These are phyloP conservation scores for Salinomyces thailandicus DNA, from an alignment of 2,329 filamentous ascomycete genomes.

Conservation along the genomic window DNA sequence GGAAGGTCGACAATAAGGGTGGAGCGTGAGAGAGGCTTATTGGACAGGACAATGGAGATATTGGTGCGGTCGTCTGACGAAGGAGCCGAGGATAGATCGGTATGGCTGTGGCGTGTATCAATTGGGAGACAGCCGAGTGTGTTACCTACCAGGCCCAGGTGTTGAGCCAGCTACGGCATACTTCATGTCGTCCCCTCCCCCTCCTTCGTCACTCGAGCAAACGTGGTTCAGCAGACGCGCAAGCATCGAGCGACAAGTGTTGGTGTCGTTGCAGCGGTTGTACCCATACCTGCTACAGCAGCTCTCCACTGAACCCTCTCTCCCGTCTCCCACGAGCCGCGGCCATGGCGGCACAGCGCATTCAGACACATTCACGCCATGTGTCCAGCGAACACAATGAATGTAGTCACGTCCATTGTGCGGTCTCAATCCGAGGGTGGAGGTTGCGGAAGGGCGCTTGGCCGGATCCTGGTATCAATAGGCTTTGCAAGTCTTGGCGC, in stretches of 20 bases:
- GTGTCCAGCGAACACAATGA: background rate
- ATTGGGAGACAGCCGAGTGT: background rate
- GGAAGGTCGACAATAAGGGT: conserved; percentile 1
- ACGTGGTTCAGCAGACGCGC: too few relatives aligned
- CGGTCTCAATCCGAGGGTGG: too few relatives aligned
- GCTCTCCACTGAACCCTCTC: background rate
- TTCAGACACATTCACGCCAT: background rate
- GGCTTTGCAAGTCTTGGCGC: background rate
- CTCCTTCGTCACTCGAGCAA: background rate
- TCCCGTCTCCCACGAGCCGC: background rate
- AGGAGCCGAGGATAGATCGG: background rate
- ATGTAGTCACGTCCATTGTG: background rate
- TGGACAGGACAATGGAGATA: background rate
- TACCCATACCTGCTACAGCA: background rate
- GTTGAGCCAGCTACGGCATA: background rate
- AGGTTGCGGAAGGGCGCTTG: background rate
- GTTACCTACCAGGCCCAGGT: background rate
- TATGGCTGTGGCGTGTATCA: background rate
- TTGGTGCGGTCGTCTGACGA: too few relatives aligned
- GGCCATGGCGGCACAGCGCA: background rate
- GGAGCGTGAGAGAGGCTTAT: background rate
- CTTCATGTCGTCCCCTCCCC: too few relatives aligned
- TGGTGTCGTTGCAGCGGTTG: background rate
- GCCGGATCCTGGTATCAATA: conserved; percentile 1
- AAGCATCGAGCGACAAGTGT: background rate